phyloP scores from a whole-genome alignment of 176 grass and related monocot species.

The Neostapfia colusana region DNA sequence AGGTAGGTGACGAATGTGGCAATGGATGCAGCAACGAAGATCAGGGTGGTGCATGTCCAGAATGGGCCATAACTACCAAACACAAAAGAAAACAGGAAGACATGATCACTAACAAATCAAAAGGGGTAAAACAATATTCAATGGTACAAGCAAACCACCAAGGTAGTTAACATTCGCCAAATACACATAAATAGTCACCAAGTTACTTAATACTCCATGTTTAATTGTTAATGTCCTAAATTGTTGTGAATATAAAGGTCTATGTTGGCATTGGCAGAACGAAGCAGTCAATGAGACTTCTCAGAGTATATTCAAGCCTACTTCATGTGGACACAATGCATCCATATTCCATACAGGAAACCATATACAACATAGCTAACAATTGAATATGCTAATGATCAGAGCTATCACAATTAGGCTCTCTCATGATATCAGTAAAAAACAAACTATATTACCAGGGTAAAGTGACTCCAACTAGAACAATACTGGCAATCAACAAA shows the following conservation, averaged over 20 bases:
- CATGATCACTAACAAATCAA: slow-evolving; percentile 7
- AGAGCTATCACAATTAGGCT: background rate
- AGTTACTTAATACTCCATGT: background rate
- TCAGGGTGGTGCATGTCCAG: slow-evolving; percentile 97
- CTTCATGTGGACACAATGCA: slow-evolving; percentile 1
- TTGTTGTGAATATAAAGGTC: background rate
- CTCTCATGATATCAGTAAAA: background rate
- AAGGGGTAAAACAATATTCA: background rate
- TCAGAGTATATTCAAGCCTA: background rate
- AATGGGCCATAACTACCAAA: slow-evolving; percentile 88
- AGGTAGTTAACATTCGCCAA: background rate
- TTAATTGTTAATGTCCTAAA: background rate
- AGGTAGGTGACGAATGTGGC: slow-evolving; percentile 96
- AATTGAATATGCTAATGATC: background rate
- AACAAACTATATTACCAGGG: background rate
- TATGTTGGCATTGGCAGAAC: background rate
- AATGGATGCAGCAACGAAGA: slow-evolving; percentile 92
- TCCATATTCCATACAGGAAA: background rate
- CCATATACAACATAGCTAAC: background rate
- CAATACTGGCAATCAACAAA: background rate
- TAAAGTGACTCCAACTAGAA: background rate
- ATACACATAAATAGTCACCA: background rate
- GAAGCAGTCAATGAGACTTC: background rate
- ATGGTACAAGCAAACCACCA: background rate
- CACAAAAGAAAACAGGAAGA: slow-evolving; percentile 31